Conservation (phyloP, 345 rosid genomes). For the Eucalyptus coolabah region DNA sequence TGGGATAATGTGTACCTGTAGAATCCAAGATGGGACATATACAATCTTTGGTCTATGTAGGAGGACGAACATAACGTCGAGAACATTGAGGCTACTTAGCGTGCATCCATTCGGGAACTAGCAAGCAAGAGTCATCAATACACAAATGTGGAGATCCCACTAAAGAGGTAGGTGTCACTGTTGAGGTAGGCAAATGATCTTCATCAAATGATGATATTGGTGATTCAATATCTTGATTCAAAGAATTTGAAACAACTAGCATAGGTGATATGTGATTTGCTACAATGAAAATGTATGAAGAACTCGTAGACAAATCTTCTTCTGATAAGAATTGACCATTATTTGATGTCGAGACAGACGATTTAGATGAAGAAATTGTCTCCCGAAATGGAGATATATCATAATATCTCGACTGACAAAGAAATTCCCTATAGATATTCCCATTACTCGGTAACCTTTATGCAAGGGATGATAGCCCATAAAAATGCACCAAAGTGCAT, state of each 20-base stretch:
- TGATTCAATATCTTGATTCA: neutral
- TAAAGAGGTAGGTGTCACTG: too few species aligned
- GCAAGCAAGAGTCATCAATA: too few species aligned
- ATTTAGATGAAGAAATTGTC: too few species aligned
- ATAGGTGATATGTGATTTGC: neutral
- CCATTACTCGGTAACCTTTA: neutral
- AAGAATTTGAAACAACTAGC: neutral
- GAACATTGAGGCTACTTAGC: fast-evolving
- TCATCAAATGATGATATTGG: neutral
- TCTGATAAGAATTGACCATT: neutral
- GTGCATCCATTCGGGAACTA: too few species aligned
- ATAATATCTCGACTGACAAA: neutral
- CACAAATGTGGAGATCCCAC: too few species aligned
- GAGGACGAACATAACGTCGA: fast-evolving
- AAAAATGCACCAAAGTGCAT: neutral
- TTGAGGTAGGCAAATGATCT: too few species aligned
- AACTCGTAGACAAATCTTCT: neutral
- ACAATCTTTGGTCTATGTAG: too few species aligned
- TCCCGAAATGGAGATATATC: too few species aligned
- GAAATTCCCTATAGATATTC: neutral
- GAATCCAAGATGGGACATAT: too few species aligned
- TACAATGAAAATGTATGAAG: neutral
- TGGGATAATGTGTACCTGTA: fast-evolving
- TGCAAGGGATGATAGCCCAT: neutral
- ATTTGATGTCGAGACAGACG: too few species aligned